Percentiles rank a stretch among this genome's conserved stretches.
Evolutionary conservation across 805 yeast species (phyloP).

Genomic region (Priceomyces carsonii): DNA sequence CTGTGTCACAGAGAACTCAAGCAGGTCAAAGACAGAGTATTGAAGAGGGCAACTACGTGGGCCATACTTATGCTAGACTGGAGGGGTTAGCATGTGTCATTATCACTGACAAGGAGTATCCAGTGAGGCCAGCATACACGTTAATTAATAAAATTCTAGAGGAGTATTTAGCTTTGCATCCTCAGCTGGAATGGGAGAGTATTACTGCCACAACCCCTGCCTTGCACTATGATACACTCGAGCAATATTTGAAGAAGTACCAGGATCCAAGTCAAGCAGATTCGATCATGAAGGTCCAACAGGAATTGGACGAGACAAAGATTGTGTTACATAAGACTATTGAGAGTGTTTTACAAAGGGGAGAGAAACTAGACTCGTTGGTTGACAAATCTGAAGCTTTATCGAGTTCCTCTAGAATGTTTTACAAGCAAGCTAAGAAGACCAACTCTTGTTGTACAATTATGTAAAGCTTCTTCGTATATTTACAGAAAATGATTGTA

Average conservation of each 20-base stretch:
- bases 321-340: constrained; percentile 94
- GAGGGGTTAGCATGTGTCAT: constrained; percentile 93
- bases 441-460: constrained; percentile 83
- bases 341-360: constrained; percentile 91
- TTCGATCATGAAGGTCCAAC: constrained; percentile 94
- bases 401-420: constrained; percentile 85
- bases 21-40: constrained; percentile 92
- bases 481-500: no score
- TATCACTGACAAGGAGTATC: constrained; percentile 93
- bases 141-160: constrained; percentile 87
- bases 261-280: constrained; percentile 98
- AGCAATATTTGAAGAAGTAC: constrained; percentile 72
- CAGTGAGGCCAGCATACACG: constrained; percentile 95
- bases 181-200: constrained; percentile 65
- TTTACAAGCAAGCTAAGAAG: constrained; percentile 95
- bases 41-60: constrained; percentile 87
- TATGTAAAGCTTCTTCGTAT: no score
- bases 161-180: constrained; percentile 83
- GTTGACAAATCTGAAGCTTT: constrained; percentile 96
- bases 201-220: constrained; percentile 46
- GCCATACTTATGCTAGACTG: constrained; percentile 85
- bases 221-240: constrained; percentile 60
- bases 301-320: constrained; percentile 96
- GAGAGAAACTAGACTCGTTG: constrained; percentile 90
- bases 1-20: constrained; percentile 84